Evolutionary conservation across 306 rosid genomes (phyloP), one percentile per base, ranked within the genome.

Genomic region (Oemleria cerasiformis): DNA sequence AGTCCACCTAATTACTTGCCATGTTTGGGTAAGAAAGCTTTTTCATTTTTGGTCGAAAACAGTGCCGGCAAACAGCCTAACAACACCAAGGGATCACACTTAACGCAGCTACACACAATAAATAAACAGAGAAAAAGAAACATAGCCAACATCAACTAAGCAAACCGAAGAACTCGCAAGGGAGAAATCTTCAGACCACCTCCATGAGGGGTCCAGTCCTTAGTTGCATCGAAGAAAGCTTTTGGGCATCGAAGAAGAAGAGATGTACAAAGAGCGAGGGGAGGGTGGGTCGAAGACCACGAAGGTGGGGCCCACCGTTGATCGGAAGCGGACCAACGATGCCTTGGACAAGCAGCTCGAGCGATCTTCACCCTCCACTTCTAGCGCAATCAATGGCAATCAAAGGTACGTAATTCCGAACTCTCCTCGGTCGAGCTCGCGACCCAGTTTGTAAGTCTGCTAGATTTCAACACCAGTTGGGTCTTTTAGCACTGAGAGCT

Each of bases 311-410:
- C 75, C 85, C 76, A 74, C 85, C 77, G 82, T 78, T 67, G 96
- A 94, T 89, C 98, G 97, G 85, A 89, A 86, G 83, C 89, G 96
- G 77, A 86, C 91, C 91, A 91, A 86, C 91, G 98, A 89, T 71
- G 97, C 88, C 21, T 83, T 94, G 41, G 98, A 94, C 39, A 93
- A 91, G 82, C 96, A 89, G 72, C 87, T 91, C 6, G 92, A 93
- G 80, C 92, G 96, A 85, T 91, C 98, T 73, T 87, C 98, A 42
- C 96, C 98, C 65, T 94, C 98, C 65, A 85, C 98, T 8, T 91
- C 98, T 7, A 79, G 95, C 47, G 65, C 60, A 43, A 81, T 79
- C 85, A 90, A 87, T 90, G 97, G 92, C 83, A 91, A 86, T n/a
- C 99, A 94, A 0, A 91, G 86, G n/a, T 89, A 90, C 16, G 99